These are phyloP conservation scores for Aegilops speltoides DNA, from an alignment of 176 grass and related monocot genomes.

Conservation along the genomic window DNA sequence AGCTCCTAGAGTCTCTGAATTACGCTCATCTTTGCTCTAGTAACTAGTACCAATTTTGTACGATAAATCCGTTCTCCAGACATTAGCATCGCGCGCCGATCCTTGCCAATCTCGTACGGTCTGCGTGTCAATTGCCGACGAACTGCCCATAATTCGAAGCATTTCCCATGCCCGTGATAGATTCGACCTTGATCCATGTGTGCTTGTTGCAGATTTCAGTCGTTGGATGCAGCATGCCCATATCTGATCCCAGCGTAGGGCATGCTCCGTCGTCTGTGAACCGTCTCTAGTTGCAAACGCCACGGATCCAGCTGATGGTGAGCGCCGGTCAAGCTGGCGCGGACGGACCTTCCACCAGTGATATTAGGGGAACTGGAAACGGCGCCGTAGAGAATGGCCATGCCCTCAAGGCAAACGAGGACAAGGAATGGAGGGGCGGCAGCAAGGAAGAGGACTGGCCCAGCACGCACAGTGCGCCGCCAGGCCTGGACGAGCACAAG, in stretches of 20 bases:
- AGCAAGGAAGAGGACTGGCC: slow-evolving; percentile 30
- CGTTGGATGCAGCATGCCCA: slow-evolving; percentile 28
- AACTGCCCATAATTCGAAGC: slow-evolving; percentile 1
- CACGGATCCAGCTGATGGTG: slow-evolving; percentile 64
- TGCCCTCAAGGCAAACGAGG: slow-evolving; percentile 23
- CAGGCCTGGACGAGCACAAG: slow-evolving; percentile 31
- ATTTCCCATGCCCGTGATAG: slow-evolving; percentile 16
- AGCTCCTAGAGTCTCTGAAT: background rate
- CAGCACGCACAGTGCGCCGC: slow-evolving; percentile 10
- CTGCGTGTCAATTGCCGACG: background rate
- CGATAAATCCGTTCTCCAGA: background rate
- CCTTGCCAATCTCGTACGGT: background rate
- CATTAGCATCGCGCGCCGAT: background rate
- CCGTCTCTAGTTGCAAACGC: slow-evolving; percentile 15
- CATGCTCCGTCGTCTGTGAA: slow-evolving; percentile 23
- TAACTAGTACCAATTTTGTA: background rate
- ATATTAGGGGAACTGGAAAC: slow-evolving; percentile 21
- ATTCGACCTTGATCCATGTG: background rate
- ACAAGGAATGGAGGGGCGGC: slow-evolving; percentile 41
- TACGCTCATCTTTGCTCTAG: background rate
- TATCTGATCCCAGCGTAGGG: slow-evolving; percentile 37
- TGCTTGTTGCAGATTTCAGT: slow-evolving; percentile 32
- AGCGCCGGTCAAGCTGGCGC: slow-evolving; percentile 36
- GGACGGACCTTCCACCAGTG: slow-evolving; percentile 32
- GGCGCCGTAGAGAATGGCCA: slow-evolving; percentile 32